Evolutionary conservation across 1,284 basidiomycete genomes (phyloP).

Genomic region (Cronartium quercuum): DNA sequence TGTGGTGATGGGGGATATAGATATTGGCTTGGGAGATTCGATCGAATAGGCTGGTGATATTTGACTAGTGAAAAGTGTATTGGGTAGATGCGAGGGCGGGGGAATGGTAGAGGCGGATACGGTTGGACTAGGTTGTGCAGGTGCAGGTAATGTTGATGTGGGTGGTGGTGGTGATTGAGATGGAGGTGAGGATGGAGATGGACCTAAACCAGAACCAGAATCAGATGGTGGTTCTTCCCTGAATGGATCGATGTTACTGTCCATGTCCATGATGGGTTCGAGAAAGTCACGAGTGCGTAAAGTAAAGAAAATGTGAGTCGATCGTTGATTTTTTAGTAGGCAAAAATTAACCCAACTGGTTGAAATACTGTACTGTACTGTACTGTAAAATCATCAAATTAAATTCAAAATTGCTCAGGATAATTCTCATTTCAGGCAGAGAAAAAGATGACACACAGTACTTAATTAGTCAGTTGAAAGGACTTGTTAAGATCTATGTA

Average conservation of each 20-base stretch:
- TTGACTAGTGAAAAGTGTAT: slow-evolving; percentile 4
- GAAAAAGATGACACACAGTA: no score
- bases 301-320: no score
- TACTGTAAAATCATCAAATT: background rate
- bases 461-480: no score
- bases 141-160: background rate
- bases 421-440: no score
- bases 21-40: slow-evolving; percentile 7
- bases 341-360: background rate
- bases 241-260: slow-evolving; percentile 24
- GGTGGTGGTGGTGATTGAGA: background rate
- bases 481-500: no score
- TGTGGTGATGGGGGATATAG: slow-evolving; percentile 22
- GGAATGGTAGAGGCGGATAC: slow-evolving; percentile 4
- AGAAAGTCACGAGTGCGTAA: no score
- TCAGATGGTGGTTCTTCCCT: slow-evolving; percentile 5
- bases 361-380: background rate
- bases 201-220: no score
- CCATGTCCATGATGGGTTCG: background rate
- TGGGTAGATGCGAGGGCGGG: slow-evolving; percentile 13
- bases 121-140: slow-evolving; percentile 8
- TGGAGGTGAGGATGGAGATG: background rate
- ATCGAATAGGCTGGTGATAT: background rate
- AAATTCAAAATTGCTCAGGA: background rate
- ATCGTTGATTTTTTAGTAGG: background rate